A percentile compares a stretch with the other conserved stretches of the same genome.
These are phyloP conservation scores for Calonectria multiphialidica DNA, from an alignment of 2,329 filamentous ascomycete species.

Conservation along the genomic window DNA sequence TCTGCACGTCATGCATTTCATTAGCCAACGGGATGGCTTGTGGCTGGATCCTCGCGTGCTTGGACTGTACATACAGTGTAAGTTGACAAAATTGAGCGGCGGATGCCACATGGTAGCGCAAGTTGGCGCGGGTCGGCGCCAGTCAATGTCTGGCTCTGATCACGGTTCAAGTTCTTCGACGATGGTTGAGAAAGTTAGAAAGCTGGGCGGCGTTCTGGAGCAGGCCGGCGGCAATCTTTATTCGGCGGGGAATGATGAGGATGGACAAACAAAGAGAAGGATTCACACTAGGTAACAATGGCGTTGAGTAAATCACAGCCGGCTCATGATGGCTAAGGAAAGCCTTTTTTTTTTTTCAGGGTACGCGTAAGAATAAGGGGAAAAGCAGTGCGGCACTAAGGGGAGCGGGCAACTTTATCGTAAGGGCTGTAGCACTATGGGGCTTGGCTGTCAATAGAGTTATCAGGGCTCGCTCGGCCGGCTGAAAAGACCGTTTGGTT, in stretches of 20 bases:
- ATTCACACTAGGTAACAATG: neutral
- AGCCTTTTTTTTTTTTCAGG: neutral
- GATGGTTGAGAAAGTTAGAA: neutral
- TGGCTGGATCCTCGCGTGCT: neutral
- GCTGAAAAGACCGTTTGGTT: neutral
- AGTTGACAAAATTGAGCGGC: conserved; percentile 41
- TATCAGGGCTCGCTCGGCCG: conserved; percentile 29
- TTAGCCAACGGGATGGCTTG: conserved; percentile 3
- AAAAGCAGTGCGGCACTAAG: neutral
- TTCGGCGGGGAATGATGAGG: neutral
- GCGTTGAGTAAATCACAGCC: conserved; percentile 38
- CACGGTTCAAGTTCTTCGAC: neutral
- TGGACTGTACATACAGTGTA: conserved; percentile 41
- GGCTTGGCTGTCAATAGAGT: conserved; percentile 21
- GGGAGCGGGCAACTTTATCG: conserved; percentile 7
- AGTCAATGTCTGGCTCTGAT: neutral
- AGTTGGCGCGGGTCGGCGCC: conserved; percentile 8
- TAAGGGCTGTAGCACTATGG: neutral
- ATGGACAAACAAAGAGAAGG: conserved; percentile 11
- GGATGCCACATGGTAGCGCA: conserved; percentile 38
- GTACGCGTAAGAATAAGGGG: neutral
- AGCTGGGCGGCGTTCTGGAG: neutral
- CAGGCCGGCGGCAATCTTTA: neutral
- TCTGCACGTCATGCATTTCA: conserved; percentile 28
- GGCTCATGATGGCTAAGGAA: conserved; percentile 7